These are phyloP conservation scores for Colletotrichum spaethianum DNA, from an alignment of 2,329 filamentous ascomycete genomes.

Conservation along the genomic window DNA sequence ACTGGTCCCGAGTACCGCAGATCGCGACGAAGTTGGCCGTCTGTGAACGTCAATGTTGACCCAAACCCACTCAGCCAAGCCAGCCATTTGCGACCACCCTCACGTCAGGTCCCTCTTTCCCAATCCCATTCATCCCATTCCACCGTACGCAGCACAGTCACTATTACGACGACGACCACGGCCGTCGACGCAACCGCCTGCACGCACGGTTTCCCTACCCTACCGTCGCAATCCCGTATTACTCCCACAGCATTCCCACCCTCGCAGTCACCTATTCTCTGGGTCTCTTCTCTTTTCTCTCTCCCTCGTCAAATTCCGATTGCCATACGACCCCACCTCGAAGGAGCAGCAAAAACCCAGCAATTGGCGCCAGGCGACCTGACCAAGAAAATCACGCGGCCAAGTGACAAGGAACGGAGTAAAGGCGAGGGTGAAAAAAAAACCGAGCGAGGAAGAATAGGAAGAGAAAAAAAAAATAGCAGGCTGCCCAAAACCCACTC, in stretches of 20 bases:
- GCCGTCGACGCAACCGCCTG: conserved; percentile 33
- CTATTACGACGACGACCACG: conserved; percentile 4
- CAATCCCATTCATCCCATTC: conserved; percentile 3
- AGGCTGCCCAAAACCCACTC: conserved; percentile 18
- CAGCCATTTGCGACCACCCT: conserved; percentile 23
- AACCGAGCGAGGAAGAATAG: not conserved
- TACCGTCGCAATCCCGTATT: conserved; percentile 38
- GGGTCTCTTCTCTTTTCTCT: conserved; percentile 38
- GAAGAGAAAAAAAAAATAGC: too few species aligned
- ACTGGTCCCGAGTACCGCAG: conserved; percentile 30
- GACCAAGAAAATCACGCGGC: not conserved
- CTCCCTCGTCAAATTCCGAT: conserved; percentile 38
- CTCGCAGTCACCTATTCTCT: conserved; percentile 31
- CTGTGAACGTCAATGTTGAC: conserved; percentile 35
- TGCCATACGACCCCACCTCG: conserved; percentile 30
- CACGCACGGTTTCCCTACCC: conserved; percentile 8
- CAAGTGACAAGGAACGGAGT: conserved; percentile 11
- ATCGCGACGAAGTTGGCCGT: conserved; percentile 27
- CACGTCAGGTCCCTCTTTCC: not conserved
- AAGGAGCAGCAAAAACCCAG: conserved; percentile 26
- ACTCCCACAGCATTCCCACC: conserved; percentile 38
- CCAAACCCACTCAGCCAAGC: conserved; percentile 35
- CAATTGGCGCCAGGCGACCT: conserved; percentile 18
- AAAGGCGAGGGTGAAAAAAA: not conserved
- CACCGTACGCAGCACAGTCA: not conserved